These are phyloP conservation scores for Stephania cephalantha DNA, from an alignment of 164 flowering plant genomes.

Conservation along the genomic window DNA sequence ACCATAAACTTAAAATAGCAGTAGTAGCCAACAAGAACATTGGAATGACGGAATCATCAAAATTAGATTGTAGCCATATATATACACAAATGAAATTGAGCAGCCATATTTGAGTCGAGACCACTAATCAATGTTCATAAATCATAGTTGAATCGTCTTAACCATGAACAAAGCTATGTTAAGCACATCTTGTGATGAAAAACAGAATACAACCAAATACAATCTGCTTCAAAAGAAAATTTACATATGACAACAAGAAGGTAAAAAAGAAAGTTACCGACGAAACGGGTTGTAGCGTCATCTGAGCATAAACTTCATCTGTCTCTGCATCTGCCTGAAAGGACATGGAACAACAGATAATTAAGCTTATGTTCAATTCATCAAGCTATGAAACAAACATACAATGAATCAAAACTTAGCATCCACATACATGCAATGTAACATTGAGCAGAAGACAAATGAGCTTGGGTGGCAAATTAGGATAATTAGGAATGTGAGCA, in stretches of 20 bases:
- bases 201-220: background rate
- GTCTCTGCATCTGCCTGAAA: constrained; percentile 96
- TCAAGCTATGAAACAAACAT: background rate
- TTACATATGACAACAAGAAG: background rate
- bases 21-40: background rate
- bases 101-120: background rate
- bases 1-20: background rate
- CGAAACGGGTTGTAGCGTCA: constrained; percentile 96
- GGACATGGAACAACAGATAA: constrained; percentile 11
- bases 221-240: background rate
- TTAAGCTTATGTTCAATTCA: no score
- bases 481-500: constrained; percentile 87
- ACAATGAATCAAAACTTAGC: background rate
- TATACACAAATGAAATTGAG: background rate
- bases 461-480: constrained; percentile 82
- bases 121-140: background rate
- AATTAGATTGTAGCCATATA: no score
- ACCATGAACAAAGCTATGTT: background rate
- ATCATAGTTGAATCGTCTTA: background rate
- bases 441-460: constrained; percentile 87
- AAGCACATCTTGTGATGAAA: background rate
- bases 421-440: constrained; percentile 68
- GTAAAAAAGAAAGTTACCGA: constrained; percentile 38
- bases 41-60: background rate
- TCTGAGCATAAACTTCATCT: constrained; percentile 97